A percentile compares a stretch with the other conserved stretches of the same genome.
These are phyloP conservation scores for Benincasa hispida DNA, from an alignment of 306 rosid genomes.

Conservation along the genomic window DNA sequence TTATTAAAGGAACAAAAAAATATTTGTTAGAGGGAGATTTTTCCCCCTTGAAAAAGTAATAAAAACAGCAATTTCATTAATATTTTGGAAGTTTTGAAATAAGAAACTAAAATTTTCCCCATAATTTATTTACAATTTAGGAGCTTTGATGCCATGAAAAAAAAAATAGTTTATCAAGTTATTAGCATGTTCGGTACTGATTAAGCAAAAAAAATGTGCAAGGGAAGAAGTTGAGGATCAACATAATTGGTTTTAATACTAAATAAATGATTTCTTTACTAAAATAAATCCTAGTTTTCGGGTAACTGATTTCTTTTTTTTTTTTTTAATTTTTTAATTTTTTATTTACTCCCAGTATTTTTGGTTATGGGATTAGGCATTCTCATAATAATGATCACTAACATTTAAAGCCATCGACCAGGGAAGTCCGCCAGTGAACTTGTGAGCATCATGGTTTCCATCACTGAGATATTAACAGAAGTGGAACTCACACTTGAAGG, in stretches of 20 bases:
- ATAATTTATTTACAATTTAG: not conserved
- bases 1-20: not conserved
- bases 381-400: conserved; percentile 7
- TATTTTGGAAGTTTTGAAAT: not conserved
- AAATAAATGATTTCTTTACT: not conserved
- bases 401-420: conserved; percentile 14
- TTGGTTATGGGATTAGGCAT: not conserved
- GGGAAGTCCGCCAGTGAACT: conserved; percentile 81
- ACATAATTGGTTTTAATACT: not conserved
- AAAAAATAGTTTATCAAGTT: not conserved
- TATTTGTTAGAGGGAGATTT: not conserved
- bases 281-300: not conserved
- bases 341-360: not conserved
- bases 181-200: not conserved
- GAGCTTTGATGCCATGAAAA: not conserved
- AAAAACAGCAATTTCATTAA: not conserved
- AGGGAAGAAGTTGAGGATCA: not conserved
- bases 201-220: not conserved
- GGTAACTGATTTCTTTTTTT: not conserved
- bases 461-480: conserved; percentile 8
- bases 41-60: not conserved
- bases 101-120: not conserved
- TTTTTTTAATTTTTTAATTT: too few species aligned
- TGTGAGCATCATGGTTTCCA: conserved; percentile 33
- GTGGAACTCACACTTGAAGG: not conserved